A percentile compares a stretch with the other conserved stretches of the same genome.
Evolutionary conservation across 306 rosid genomes (phyloP).

Genomic region (Malus sieversii): DNA sequence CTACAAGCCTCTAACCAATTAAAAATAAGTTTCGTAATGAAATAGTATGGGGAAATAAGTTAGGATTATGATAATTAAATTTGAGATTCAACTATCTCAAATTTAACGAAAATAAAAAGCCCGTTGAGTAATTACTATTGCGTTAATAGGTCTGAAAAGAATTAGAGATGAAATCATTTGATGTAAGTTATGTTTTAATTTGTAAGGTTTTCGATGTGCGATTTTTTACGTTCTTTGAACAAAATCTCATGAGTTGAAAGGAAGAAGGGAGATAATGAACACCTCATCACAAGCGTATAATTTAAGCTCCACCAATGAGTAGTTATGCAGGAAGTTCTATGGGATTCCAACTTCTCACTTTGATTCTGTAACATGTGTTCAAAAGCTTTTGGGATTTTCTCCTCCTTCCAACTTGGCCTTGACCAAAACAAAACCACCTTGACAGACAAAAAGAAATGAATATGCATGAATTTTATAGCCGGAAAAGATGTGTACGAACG

Average conservation of each 20-base stretch:
- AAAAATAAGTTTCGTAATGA: no score
- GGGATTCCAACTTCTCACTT: not conserved
- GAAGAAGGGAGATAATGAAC: no score
- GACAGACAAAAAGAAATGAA: no score
- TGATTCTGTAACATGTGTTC: not conserved
- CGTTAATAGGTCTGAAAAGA: no score
- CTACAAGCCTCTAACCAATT: not conserved
- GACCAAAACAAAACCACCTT: not conserved
- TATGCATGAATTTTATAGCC: not conserved
- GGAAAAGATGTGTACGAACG: not conserved
- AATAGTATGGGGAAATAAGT: no score
- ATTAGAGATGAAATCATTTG: no score
- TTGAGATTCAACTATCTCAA: not conserved
- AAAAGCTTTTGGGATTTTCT: not conserved
- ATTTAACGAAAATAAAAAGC: no score
- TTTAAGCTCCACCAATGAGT: not conserved
- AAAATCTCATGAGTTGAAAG: no score
- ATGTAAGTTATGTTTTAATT: no score
- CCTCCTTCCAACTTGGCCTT: not conserved
- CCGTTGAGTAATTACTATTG: fast-evolving
- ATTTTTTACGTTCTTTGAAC: no score
- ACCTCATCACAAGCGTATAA: no score
- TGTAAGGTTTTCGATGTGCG: no score
- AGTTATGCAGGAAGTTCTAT: not conserved
- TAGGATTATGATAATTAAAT: not conserved